These are phyloP conservation scores for Talaromyces atroroseus DNA, from an alignment of 2,329 filamentous ascomycete species.

Conservation along the genomic window DNA sequence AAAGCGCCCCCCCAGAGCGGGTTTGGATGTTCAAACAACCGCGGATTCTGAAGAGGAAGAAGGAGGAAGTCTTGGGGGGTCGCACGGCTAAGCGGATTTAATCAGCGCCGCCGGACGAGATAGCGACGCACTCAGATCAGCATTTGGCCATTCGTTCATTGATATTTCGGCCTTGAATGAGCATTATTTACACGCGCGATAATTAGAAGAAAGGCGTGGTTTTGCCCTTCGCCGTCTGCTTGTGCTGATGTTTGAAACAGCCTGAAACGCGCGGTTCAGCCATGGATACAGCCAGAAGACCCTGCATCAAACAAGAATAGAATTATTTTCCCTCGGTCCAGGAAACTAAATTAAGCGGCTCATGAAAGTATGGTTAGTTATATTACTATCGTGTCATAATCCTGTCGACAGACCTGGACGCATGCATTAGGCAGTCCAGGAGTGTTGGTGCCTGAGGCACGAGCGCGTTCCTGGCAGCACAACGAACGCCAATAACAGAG, in stretches of 20 bases:
- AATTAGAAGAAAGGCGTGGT: neutral
- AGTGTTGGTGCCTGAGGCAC: constrained; percentile 2
- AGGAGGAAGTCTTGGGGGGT: neutral
- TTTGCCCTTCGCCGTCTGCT: neutral
- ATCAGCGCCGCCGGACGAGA: neutral
- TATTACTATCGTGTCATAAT: too few species aligned
- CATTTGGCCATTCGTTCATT: neutral
- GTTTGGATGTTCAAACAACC: neutral
- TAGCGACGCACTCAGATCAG: neutral
- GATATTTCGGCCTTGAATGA: neutral
- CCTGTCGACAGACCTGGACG: too few species aligned
- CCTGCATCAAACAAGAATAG: neutral
- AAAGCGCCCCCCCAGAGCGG: too few species aligned
- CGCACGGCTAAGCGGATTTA: neutral
- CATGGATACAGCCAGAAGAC: too few species aligned
- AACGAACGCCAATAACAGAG: too few species aligned
- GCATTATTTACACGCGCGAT: neutral
- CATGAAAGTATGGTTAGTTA: too few species aligned
- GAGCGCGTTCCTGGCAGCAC: too few species aligned
- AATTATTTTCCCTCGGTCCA: too few species aligned
- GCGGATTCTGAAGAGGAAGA: neutral
- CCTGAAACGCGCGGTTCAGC: neutral
- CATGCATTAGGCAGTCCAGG: too few species aligned
- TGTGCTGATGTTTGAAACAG: neutral
- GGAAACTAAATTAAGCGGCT: too few species aligned